Conservation (phyloP, 2,329 filamentous ascomycete species). For the Falciphora oryzae region DNA sequence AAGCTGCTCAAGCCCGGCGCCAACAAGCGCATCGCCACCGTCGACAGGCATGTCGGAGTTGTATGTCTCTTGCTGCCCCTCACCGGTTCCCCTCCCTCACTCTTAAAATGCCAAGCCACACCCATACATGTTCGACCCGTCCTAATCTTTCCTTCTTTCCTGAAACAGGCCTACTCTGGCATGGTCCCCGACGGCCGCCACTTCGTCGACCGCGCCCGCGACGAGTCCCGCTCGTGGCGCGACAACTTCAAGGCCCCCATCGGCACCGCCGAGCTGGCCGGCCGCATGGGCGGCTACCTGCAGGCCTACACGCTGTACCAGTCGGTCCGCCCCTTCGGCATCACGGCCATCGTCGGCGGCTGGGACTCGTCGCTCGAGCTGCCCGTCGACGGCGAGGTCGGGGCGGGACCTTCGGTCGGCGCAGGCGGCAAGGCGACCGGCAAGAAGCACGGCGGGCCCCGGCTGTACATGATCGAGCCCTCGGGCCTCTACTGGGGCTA, state of each 20-base stretch:
- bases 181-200: conserved; percentile 93
- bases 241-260: conserved; percentile 93
- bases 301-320: conserved; percentile 98
- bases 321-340: conserved; percentile 91
- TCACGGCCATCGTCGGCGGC: conserved; percentile 89
- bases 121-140: not conserved
- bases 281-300: conserved; percentile 90
- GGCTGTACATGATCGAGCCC: conserved; percentile 98
- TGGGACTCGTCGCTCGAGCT: conserved; percentile 86
- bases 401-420: conserved; percentile 69
- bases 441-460: conserved; percentile 80
- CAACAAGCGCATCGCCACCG: conserved; percentile 94
- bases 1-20: conserved; percentile 92
- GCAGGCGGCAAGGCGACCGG: conserved; percentile 74
- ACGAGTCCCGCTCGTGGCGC: conserved; percentile 89
- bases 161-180: conserved; percentile 75
- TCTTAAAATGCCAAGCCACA: no score
- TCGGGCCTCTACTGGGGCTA: conserved; percentile 98
- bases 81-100: not conserved
- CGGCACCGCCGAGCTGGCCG: conserved; percentile 78
- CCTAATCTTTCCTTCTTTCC: not conserved
- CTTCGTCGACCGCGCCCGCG: conserved; percentile 88
- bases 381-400: conserved; percentile 86
- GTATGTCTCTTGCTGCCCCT: conserved; percentile 2
- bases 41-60: conserved; percentile 89